phyloP scores from a whole-genome alignment of 1,139 yeast species.

The Blastobotrys capitulatus region DNA sequence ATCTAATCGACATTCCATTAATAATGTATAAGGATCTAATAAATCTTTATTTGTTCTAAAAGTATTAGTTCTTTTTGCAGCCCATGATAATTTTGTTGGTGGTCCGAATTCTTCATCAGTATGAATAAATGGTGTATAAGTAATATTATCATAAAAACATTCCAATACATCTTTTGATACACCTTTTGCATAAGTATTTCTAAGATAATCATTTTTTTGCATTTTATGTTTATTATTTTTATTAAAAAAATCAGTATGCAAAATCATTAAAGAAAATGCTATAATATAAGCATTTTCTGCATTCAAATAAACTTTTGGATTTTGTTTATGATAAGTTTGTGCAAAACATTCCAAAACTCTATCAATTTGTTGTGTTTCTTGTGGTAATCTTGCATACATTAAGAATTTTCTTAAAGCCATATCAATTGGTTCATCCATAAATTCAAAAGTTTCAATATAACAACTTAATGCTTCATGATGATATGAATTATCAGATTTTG shows the following conservation, averaged over 20 bases:
- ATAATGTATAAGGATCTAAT: slow-evolving; percentile 37
- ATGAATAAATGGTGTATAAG: slow-evolving; percentile 47
- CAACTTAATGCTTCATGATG: slow-evolving; percentile 35
- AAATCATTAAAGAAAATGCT: slow-evolving; percentile 55
- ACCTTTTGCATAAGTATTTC: slow-evolving; percentile 39
- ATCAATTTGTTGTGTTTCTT: slow-evolving; percentile 68
- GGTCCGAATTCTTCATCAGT: slow-evolving; percentile 33
- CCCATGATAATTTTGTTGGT: slow-evolving; percentile 15
- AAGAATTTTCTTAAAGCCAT: slow-evolving; percentile 54
- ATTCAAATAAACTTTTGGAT: slow-evolving; percentile 35
- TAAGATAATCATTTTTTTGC: slow-evolving; percentile 55
- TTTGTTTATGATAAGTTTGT: slow-evolving; percentile 40
- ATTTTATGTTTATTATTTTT: slow-evolving; percentile 57
- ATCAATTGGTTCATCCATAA: slow-evolving; percentile 52
- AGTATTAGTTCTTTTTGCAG: slow-evolving; percentile 20
- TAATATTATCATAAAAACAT: slow-evolving; percentile 60
- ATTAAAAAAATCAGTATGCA: slow-evolving; percentile 67
- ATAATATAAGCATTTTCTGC: slow-evolving; percentile 52
- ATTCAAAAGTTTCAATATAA: slow-evolving; percentile 41
- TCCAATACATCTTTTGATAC: slow-evolving; percentile 39
- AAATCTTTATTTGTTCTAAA: slow-evolving; percentile 31
- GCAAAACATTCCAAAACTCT: slow-evolving; percentile 54
- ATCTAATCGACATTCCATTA: slow-evolving; percentile 35
- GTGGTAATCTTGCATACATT: slow-evolving; percentile 52
- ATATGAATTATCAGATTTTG: slow-evolving; percentile 36